Base-by-base conservation (phyloP, 495 filamentous ascomycete genomes). In the Xylona heveae region DNA sequence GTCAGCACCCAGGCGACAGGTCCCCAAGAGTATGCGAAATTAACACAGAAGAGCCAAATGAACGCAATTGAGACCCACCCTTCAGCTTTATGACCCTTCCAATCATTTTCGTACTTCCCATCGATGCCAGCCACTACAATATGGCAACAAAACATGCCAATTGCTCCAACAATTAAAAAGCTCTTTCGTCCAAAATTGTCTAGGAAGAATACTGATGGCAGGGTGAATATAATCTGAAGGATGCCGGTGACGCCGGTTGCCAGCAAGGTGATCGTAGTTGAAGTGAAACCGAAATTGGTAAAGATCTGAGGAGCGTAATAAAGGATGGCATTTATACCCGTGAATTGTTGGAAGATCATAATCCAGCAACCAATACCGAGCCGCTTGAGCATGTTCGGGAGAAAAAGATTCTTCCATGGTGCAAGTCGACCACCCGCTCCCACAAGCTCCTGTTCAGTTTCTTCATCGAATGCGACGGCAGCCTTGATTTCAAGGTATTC, bases 241-340 rank as follows among this genome's bases (percentile, higher is more conserved):
- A 25, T 25, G 13, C 23, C 23, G 23, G 13, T 13, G 8, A 25
- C 23, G 7, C 23, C 23, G 8, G 23, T 25, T 8, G 23, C 23
- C 8, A 25, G 23, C 23, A 25, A 13, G 13, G 8, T 25, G 23
- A 13, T 25, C 8, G 23, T 25, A 13, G 8, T 25, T 7, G 8
- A 7, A 13, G 23, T 8, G 13, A 25, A 25, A 13, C 23, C 23
- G 8, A 25, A 25, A 13, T 25, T 13, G 23, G 7, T 13, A 13
- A 25, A 25, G 13, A 25, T 25, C 8, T 25, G 13, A 7, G 23
- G 23, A n/a, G 15, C 24, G 3, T 13, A 9, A 18, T 13, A 44
- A 32, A 18, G 27, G 49, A 46, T 47, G 14, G 45, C 61, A 32
- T 63, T 62, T 37, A 65, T 60, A 1, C 57, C 58, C 0, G 57